Percentiles rank a stretch among this genome's conserved stretches.
Evolutionary conservation across 2,329 filamentous ascomycete genomes (phyloP).

Genomic region (Myriosclerotinia curreyana): DNA sequence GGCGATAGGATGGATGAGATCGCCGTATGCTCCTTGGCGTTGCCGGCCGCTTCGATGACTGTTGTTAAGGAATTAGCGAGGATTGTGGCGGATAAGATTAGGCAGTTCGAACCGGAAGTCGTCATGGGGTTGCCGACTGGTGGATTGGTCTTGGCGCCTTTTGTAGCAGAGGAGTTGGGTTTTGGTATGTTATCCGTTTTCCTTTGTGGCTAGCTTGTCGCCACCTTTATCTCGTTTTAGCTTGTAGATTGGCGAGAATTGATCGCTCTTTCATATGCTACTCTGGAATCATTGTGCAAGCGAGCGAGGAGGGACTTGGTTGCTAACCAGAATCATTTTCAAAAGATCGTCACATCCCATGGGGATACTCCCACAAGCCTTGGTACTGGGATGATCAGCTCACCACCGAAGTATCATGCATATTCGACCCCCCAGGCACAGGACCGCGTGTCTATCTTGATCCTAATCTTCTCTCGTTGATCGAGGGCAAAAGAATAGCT

Average conservation of each 20-base stretch:
- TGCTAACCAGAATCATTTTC: neutral
- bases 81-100: slow-evolving; percentile 1
- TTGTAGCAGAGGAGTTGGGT: slow-evolving; percentile 10
- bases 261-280: too few relatives aligned
- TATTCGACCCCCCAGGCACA: neutral
- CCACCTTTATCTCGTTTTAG: neutral
- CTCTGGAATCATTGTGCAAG: neutral
- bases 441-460: slow-evolving; percentile 3
- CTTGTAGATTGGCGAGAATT: neutral
- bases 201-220: neutral
- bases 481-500: slow-evolving; percentile 6
- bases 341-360: slow-evolving; percentile 7
- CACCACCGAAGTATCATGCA: neutral
- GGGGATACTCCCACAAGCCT: slow-evolving; percentile 2
- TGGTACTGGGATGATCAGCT: slow-evolving; percentile 7
- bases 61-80: slow-evolving; percentile 8
- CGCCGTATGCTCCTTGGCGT: slow-evolving; percentile 9
- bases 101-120: neutral
- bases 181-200: neutral
- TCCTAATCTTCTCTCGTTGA: slow-evolving; percentile 7
- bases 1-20: neutral
- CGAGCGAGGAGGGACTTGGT: neutral
- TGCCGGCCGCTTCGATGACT: slow-evolving; percentile 7
- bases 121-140: slow-evolving; percentile 9
- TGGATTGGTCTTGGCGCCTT: slow-evolving; percentile 12